Evolutionary conservation across 2,329 filamentous ascomycete species (phyloP).

Genomic region (Trichoderma sp.): DNA sequence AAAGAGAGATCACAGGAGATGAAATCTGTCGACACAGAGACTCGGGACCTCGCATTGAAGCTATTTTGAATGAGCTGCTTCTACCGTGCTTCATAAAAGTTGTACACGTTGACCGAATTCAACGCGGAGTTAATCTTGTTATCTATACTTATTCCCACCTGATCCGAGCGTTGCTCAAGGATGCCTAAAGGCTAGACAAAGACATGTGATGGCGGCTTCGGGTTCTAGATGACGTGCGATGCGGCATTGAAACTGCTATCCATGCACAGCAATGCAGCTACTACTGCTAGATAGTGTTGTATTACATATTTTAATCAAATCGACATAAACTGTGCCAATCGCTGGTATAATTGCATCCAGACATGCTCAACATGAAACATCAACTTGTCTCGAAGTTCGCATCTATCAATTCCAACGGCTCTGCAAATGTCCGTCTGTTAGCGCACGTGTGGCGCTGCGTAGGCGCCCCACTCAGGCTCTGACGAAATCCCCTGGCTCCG

Average conservation of each 20-base stretch:
- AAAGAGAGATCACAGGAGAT: neutral
- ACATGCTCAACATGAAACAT: neutral
- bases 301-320: neutral
- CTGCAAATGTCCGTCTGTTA: neutral
- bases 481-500: slow-evolving; percentile 7
- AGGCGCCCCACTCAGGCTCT: slow-evolving; percentile 14
- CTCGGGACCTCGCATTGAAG: neutral
- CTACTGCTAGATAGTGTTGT: neutral
- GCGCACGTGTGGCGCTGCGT: slow-evolving; percentile 16
- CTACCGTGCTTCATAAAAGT: neutral
- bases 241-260: neutral
- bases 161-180: neutral
- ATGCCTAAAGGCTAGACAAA: neutral
- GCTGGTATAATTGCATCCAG: neutral
- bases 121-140: neutral
- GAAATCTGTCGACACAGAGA: neutral
- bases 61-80: neutral
- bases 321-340: neutral
- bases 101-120: neutral
- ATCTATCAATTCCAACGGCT: neutral
- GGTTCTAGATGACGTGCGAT: neutral
- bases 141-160: neutral
- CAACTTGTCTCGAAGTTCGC: neutral
- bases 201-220: neutral
- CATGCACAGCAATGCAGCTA: neutral